Percentiles rank a stretch among this genome's conserved stretches.
These are phyloP conservation scores for Xylariales sp. DNA, from an alignment of 2,329 filamentous ascomycete genomes.

Conservation along the genomic window DNA sequence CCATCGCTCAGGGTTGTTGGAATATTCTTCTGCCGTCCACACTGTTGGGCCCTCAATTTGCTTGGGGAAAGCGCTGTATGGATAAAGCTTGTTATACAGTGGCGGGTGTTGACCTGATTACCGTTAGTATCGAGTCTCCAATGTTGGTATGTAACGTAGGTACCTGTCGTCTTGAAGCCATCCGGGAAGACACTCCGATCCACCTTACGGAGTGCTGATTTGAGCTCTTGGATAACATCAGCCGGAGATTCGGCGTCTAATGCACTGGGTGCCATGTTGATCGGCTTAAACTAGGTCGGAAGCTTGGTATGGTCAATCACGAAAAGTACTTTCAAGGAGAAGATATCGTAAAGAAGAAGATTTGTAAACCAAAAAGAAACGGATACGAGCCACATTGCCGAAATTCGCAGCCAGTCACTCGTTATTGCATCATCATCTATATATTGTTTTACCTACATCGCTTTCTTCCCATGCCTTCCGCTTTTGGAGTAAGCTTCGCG, in stretches of 20 bases:
- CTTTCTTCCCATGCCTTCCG: neutral
- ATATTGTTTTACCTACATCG: neutral
- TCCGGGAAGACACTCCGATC: constrained; percentile 7
- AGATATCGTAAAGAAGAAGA: neutral
- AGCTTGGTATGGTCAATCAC: neutral
- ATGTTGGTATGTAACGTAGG: too few species aligned
- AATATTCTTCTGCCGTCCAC: constrained; percentile 61
- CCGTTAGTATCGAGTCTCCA: constrained; percentile 20
- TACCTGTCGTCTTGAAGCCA: constrained; percentile 9
- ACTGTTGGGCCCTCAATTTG: constrained; percentile 62
- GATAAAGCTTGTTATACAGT: constrained; percentile 53
- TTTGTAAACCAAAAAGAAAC: neutral
- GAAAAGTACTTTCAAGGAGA: neutral
- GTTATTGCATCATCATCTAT: constrained; percentile 9
- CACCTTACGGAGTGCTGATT: constrained; percentile 1
- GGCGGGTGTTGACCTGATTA: constrained; percentile 62
- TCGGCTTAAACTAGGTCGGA: neutral
- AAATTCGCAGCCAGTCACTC: too few species aligned
- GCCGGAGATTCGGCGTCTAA: constrained; percentile 1
- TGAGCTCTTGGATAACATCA: constrained; percentile 7
- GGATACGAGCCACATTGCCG: too few species aligned
- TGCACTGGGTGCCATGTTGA: constrained; percentile 8
- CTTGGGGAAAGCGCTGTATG: constrained; percentile 62
- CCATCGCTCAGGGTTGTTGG: constrained; percentile 60
- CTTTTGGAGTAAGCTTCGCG: neutral